These are phyloP conservation scores for Fusarium sp. DNA, from an alignment of 2,329 filamentous ascomycete species.

Conservation along the genomic window DNA sequence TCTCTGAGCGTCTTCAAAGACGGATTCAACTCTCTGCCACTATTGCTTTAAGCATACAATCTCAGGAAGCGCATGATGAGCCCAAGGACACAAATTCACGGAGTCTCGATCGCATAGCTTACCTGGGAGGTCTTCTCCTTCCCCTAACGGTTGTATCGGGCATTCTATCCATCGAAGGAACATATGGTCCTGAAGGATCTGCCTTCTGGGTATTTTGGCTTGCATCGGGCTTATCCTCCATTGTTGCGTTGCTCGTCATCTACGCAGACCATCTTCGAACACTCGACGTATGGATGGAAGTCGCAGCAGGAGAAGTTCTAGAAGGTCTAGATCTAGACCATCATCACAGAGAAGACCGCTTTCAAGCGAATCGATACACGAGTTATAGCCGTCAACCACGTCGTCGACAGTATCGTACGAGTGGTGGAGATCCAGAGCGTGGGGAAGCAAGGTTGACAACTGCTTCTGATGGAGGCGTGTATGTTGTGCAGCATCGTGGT, in stretches of 20 bases:
- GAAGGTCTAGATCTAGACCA: slow-evolving; percentile 39
- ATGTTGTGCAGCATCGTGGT: slow-evolving; percentile 45
- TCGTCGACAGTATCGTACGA: slow-evolving; percentile 18
- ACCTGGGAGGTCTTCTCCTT: slow-evolving; percentile 60
- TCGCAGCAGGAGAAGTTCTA: slow-evolving; percentile 43
- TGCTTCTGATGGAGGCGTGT: slow-evolving; percentile 33
- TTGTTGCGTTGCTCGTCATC: slow-evolving; percentile 55
- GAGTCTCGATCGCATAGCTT: slow-evolving; percentile 59
- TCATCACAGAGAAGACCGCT: slow-evolving; percentile 3
- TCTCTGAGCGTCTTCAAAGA: slow-evolving; percentile 37
- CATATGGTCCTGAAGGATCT: slow-evolving; percentile 53
- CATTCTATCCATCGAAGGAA: slow-evolving; percentile 59
- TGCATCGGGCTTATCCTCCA: slow-evolving; percentile 50
- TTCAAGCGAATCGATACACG: slow-evolving; percentile 28
- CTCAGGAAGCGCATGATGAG: slow-evolving; percentile 11
- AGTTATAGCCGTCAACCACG: slow-evolving; percentile 44
- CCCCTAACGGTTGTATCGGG: slow-evolving; percentile 60
- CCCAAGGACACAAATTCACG: slow-evolving; percentile 49
- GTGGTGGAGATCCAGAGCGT: slow-evolving; percentile 35
- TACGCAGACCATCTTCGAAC: slow-evolving; percentile 60
- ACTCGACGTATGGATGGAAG: slow-evolving; percentile 59
- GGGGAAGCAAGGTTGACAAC: slow-evolving; percentile 51
- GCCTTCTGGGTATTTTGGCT: slow-evolving; percentile 63
- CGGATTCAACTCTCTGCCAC: slow-evolving; percentile 34
- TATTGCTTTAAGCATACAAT: slow-evolving; percentile 5